phyloP scores from a whole-genome alignment of 2,329 filamentous ascomycete genomes.

The Aspergillus fumigatiaffinis region DNA sequence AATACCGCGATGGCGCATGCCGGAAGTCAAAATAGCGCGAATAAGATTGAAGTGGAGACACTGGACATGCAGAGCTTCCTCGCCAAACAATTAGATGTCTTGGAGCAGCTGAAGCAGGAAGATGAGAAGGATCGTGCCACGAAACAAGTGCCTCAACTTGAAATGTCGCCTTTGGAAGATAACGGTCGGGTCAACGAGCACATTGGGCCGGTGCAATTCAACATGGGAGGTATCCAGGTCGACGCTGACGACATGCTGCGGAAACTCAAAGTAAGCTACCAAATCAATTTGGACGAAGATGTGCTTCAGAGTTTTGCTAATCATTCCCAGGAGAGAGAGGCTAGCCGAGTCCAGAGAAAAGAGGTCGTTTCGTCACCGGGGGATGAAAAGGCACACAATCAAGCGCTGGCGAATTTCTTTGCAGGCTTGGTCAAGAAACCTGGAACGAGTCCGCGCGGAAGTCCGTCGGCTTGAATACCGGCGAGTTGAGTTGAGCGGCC shows the following conservation, averaged over 20 bases:
- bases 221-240: constrained; percentile 95
- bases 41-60: constrained; percentile 58
- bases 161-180: constrained; percentile 36
- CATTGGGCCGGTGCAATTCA: constrained; percentile 93
- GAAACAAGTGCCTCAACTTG: constrained; percentile 31
- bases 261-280: constrained; percentile 65
- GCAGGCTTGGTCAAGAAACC: constrained; percentile 55
- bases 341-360: constrained; percentile 36
- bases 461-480: constrained; percentile 27
- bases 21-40: constrained; percentile 42
- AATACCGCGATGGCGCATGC: constrained; percentile 55
- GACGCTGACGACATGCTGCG: constrained; percentile 92
- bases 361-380: constrained; percentile 31
- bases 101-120: constrained; percentile 62
- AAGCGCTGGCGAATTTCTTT: constrained; percentile 59
- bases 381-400: constrained; percentile 53
- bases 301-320: neutral
- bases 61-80: constrained; percentile 76
- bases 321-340: constrained; percentile 40
- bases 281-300: neutral
- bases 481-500: constrained; percentile 1
- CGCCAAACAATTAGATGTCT: constrained; percentile 65
- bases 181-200: constrained; percentile 62
- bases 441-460: constrained; percentile 34
- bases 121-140: constrained; percentile 45